Evolutionary conservation across 129 eudicot genomes (phyloP).

Genomic region (Helianthus tuberosus): DNA sequence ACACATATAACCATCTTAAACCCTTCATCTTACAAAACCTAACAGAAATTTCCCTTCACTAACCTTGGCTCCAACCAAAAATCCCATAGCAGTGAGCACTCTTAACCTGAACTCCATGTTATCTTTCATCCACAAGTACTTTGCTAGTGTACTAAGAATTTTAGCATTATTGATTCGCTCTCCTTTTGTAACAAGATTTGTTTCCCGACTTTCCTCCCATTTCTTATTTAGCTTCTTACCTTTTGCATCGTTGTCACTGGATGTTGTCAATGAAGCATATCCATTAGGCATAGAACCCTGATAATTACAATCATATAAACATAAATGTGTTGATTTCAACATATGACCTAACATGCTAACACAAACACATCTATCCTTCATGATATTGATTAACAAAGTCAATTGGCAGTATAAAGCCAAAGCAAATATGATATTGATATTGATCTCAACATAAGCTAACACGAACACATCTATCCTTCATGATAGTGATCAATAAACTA

Average conservation of each 20-base stretch:
- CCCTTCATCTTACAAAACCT: background rate
- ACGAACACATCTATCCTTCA: too few species aligned
- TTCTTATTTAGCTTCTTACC: conserved; percentile 34
- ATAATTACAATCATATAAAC: conserved; percentile 28
- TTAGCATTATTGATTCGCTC: conserved; percentile 56
- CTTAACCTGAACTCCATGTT: conserved; percentile 79
- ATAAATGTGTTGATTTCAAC: conserved; percentile 1
- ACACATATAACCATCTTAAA: conserved; percentile 5
- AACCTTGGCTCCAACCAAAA: conserved; percentile 92
- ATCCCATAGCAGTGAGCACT: conserved; percentile 82
- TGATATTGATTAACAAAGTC: conserved; percentile 7
- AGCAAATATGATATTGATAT: too few species aligned
- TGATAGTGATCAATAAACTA: too few species aligned
- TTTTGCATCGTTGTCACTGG: conserved; percentile 35
- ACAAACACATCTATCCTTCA: conserved; percentile 1
- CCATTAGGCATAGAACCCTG: conserved; percentile 63
- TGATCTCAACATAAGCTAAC: too few species aligned
- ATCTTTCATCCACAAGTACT: conserved; percentile 92
- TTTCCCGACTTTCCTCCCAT: conserved; percentile 32
- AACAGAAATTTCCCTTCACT: conserved; percentile 6
- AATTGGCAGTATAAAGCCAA: background rate
- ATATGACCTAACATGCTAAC: conserved; percentile 8
- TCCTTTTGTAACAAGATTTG: conserved; percentile 35
- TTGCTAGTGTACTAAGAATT: conserved; percentile 74
- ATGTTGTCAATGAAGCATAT: conserved; percentile 65